Evolutionary conservation across 129 eudicot species (phyloP), one percentile per base, ranked within the genome.

Genomic region (Calendula officinalis): DNA sequence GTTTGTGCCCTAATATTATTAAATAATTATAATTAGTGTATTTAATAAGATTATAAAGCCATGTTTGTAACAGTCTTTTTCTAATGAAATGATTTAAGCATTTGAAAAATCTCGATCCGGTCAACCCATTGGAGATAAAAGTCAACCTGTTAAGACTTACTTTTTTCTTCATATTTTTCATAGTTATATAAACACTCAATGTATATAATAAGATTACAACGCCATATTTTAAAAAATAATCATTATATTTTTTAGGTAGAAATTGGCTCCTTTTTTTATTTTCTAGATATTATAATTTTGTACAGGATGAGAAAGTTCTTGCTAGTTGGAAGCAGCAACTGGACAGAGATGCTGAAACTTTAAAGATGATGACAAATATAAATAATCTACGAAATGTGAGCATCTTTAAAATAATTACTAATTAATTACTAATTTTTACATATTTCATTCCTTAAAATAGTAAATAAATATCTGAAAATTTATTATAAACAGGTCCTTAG

Each of bases 231-330:
- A 22, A 22, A 22, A 22, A 22, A 22, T 22, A 22, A 22, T 22
- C 30, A 22, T 22, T 2, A 22, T 22, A 22, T 22, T 39, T 17
- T 37, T 17, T 33, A 15, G 12, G 3, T 4, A 5, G 8, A 10
- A 39, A 17, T 32, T 33, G 11, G 14, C 3, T 8, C 9, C 11
- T 36, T 3, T 12, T 52, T 5, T 12, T 32, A 8, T 16, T 9
- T 55, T 3, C 66, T 51, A 42, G 66, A 47, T 54, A 50, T 60
- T 58, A 41, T 56, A 53, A 2, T 22, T 44, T 33, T 49, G 36
- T 60, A 69, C 87, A 91, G 96, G 98, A 92, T 52, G 98, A 92
- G 77, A 82, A 74, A 16, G 89, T 92, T 14, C 84, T 83, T 67
- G 84, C 77, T 13, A 77, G 73, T 69, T 92, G 96, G 98, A 92